phyloP scores from a whole-genome alignment of 768 basidiomycete genomes.

The Saitozyma podzolica region DNA sequence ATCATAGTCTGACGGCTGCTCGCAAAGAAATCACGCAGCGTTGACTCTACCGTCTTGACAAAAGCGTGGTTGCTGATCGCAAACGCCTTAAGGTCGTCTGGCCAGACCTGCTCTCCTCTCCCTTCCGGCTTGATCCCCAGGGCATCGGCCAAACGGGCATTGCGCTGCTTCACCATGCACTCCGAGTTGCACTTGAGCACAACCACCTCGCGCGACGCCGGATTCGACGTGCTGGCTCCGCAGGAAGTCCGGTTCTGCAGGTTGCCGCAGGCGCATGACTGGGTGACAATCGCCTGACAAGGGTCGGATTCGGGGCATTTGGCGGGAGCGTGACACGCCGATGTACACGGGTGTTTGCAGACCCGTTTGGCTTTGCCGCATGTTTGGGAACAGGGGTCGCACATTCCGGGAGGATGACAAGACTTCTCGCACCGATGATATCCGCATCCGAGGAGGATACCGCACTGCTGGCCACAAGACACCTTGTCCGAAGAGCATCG shows the following conservation, averaged over 20 bases:
- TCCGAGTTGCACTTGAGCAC: constrained; percentile 75
- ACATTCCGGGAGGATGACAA: constrained; percentile 75
- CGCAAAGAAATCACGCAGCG: constrained; percentile 68
- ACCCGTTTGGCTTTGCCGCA: constrained; percentile 85
- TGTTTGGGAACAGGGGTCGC: constrained; percentile 70
- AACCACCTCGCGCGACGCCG: constrained; percentile 56
- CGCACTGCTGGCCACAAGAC: constrained; percentile 76
- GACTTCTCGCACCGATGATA: constrained; percentile 80
- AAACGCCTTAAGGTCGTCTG: constrained; percentile 64
- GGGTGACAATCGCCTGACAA: constrained; percentile 65
- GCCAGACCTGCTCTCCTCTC: constrained; percentile 56
- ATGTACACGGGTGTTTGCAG: constrained; percentile 77
- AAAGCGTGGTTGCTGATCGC: constrained; percentile 68
- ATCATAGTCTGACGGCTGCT: constrained; percentile 40
- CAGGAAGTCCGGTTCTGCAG: constrained; percentile 73
- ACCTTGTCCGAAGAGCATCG: constrained; percentile 84
- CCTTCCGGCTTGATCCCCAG: constrained; percentile 69
- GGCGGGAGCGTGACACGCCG: constrained; percentile 83
- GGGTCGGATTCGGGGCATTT: constrained; percentile 77
- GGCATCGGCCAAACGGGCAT: constrained; percentile 84
- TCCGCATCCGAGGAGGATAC: constrained; percentile 78
- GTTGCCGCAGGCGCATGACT: constrained; percentile 81
- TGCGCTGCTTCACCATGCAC: constrained; percentile 80
- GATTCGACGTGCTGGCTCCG: constrained; percentile 60
- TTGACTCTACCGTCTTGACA: constrained; percentile 70